Conservation (phyloP, 495 filamentous ascomycete genomes). For the Penicillium cataractarum region DNA sequence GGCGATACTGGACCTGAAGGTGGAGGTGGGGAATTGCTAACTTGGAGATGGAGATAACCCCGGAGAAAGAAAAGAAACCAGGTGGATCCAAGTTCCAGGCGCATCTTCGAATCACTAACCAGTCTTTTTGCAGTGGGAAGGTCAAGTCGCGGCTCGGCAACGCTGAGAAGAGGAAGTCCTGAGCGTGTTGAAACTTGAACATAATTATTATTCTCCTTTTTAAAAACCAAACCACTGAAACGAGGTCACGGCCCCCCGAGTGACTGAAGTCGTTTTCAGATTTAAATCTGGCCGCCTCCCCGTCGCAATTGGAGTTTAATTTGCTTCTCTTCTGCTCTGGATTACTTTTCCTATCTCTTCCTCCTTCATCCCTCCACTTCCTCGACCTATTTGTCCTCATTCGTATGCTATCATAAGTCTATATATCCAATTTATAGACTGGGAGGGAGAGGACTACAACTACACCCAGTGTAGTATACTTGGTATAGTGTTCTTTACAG, state of each 20-base stretch:
- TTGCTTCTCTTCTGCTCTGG: constrained; percentile 3
- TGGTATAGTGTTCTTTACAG: neutral
- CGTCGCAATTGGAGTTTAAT: neutral
- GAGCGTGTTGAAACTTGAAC: neutral
- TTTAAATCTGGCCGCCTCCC: constrained; percentile 22
- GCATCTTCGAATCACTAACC: neutral
- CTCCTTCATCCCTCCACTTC: neutral
- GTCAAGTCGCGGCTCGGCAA: constrained; percentile 21
- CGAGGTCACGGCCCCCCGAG: constrained; percentile 18
- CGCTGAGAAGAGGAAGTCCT: constrained; percentile 16
- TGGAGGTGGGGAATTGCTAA: constrained; percentile 1
- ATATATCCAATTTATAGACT: neutral
- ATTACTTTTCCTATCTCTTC: constrained; percentile 8
- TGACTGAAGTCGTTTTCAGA: constrained; percentile 5
- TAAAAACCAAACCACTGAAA: neutral
- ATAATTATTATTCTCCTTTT: neutral
- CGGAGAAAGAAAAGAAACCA: neutral
- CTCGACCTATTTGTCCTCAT: neutral
- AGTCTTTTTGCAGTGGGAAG: neutral
- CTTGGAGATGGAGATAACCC: constrained; percentile 6
- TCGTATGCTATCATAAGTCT: neutral
- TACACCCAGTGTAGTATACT: neutral
- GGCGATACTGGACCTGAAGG: neutral
- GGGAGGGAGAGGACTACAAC: neutral
- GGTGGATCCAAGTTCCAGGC: neutral